These are phyloP conservation scores for Jasminum sambac DNA, from an alignment of 257 asterid species.

Conservation along the genomic window DNA sequence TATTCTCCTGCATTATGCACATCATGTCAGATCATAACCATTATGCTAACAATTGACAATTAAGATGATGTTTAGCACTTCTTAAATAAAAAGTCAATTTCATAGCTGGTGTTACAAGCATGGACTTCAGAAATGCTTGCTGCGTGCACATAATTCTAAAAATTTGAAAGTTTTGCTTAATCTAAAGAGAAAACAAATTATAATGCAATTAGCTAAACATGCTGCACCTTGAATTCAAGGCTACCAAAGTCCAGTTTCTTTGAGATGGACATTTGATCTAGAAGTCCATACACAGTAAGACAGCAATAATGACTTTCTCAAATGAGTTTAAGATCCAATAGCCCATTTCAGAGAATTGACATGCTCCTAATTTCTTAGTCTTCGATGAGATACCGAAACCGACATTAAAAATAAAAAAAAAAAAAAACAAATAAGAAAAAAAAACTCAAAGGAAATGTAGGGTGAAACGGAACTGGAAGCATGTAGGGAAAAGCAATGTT, in stretches of 20 bases:
- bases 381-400: conserved; percentile 12
- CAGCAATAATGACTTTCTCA: background rate
- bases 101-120: background rate
- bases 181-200: background rate
- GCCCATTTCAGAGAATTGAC: background rate
- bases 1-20: conserved; percentile 70
- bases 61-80: background rate
- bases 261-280: background rate
- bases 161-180: background rate
- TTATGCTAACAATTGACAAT: background rate
- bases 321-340: background rate
- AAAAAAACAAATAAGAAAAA: too few species aligned
- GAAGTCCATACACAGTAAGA: background rate
- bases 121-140: background rate
- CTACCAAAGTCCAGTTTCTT: background rate
- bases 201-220: background rate
- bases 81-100: background rate
- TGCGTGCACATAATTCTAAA: background rate
- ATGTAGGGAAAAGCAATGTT: conserved; percentile 2
- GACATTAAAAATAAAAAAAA: too few species aligned
- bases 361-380: conserved; percentile 1
- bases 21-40: background rate
- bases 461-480: conserved; percentile 11
- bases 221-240: background rate
- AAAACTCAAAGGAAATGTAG: background rate